phyloP scores from a whole-genome alignment of 805 yeast genomes.

The Kuraishia molischiana region DNA sequence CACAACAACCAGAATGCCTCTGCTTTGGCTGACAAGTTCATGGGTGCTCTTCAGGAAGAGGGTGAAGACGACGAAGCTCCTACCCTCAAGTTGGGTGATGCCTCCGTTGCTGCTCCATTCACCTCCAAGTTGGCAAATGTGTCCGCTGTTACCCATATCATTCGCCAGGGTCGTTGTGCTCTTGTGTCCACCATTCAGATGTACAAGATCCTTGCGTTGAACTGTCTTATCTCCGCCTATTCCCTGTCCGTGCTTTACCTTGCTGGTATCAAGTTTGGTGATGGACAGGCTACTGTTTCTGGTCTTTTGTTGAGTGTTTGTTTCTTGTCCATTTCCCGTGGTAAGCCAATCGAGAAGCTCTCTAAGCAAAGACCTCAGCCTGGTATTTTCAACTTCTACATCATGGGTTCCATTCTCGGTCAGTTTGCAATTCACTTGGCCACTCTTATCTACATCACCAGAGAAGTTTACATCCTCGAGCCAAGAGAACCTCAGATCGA shows the following conservation, averaged over 20 bases:
- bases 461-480: constrained; percentile 76
- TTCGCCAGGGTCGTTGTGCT: constrained; percentile 98
- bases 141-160: constrained; percentile 82
- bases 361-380: constrained; percentile 95
- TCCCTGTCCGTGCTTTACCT: constrained; percentile 87
- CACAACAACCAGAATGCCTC: constrained; percentile 25
- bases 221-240: constrained; percentile 94
- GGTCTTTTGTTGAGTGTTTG: constrained; percentile 89
- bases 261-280: constrained; percentile 98
- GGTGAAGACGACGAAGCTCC: constrained; percentile 77
- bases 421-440: constrained; percentile 91
- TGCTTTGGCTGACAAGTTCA: constrained; percentile 53
- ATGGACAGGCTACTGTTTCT: constrained; percentile 95
- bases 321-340: constrained; percentile 91
- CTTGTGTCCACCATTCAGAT: constrained; percentile 95
- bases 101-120: constrained; percentile 98
- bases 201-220: constrained; percentile 96
- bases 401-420: constrained; percentile 95
- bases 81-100: constrained; percentile 90
- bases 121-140: constrained; percentile 92
- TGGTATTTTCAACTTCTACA: constrained; percentile 89
- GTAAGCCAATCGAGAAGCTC: constrained; percentile 79
- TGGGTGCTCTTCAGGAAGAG: constrained; percentile 40
- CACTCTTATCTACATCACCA: constrained; percentile 73
- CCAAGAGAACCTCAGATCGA: constrained; percentile 90